Conservation (phyloP, 164 flowering plant genomes). For the Tetracentron sinense region DNA sequence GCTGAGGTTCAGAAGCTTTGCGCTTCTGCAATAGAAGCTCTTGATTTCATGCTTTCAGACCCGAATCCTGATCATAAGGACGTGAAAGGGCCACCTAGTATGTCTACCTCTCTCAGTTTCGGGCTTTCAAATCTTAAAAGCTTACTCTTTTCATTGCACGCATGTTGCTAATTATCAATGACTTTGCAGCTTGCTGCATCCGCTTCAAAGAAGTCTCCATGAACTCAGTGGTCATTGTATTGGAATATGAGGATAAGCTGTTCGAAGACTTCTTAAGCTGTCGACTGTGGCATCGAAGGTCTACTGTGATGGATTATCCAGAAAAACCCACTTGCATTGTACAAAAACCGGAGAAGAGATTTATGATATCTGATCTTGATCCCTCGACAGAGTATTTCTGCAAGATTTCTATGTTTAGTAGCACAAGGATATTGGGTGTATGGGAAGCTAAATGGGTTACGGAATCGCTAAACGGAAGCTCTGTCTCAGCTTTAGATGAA, state of each 20-base stretch:
- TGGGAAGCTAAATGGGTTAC: constrained; percentile 53
- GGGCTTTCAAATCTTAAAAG: no score
- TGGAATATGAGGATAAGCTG: constrained; percentile 27
- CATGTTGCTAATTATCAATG: not conserved
- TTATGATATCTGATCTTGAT: constrained; percentile 34
- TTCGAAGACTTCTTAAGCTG: constrained; percentile 35
- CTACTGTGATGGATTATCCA: constrained; percentile 30
- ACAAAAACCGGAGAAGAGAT: constrained; percentile 35
- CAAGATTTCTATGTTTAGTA: constrained; percentile 41
- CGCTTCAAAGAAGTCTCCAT: constrained; percentile 38
- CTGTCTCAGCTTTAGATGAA: constrained; percentile 12
- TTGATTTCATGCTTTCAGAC: constrained; percentile 31
- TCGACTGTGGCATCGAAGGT: constrained; percentile 50
- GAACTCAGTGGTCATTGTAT: constrained; percentile 32
- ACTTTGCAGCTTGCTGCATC: constrained; percentile 31
- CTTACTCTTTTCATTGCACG: not conserved
- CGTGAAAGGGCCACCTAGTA: constrained; percentile 7
- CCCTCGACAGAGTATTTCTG: constrained; percentile 49
- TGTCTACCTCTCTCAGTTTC: constrained; percentile 1
- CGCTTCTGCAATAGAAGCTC: constrained; percentile 44
- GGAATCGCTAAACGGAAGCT: constrained; percentile 20
- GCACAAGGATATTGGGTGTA: constrained; percentile 25
- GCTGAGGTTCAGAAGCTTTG: constrained; percentile 60
- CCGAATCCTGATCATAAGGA: not conserved
- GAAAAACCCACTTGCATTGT: constrained; percentile 44